phyloP scores from a whole-genome alignment of 805 yeast genomes.

The Starmerella sp. region DNA sequence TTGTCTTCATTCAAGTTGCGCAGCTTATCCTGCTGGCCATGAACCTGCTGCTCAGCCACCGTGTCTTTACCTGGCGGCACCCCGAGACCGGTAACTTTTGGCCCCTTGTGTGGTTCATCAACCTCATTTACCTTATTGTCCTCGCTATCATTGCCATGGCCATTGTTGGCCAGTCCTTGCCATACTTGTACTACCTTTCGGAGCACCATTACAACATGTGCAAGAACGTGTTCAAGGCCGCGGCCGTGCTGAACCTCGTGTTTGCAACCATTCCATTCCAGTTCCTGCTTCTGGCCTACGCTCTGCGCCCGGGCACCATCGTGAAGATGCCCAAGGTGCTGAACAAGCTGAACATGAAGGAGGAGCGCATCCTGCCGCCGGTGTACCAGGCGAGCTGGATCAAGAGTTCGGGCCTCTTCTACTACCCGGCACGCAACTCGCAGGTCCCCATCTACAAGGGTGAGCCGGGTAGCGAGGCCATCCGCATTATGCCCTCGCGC shows the following conservation, averaged over 20 bases:
- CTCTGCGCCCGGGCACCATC: slow-evolving; percentile 45
- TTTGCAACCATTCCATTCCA: slow-evolving; percentile 45
- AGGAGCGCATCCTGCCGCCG: slow-evolving; percentile 31
- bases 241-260: slow-evolving; percentile 36
- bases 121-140: slow-evolving; percentile 42
- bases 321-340: slow-evolving; percentile 18
- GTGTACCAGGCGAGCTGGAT: slow-evolving; percentile 66
- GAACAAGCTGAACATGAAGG: slow-evolving; percentile 17
- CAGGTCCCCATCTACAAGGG: slow-evolving; percentile 32
- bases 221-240: slow-evolving; percentile 43
- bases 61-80: slow-evolving; percentile 67
- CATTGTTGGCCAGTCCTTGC: slow-evolving; percentile 49
- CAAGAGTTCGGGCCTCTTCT: slow-evolving; percentile 46
- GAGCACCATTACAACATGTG: slow-evolving; percentile 39
- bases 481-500: slow-evolving; percentile 51
- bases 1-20: slow-evolving; percentile 46
- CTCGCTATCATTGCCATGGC: slow-evolving; percentile 55
- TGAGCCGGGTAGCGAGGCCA: slow-evolving; percentile 37
- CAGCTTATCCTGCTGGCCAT: slow-evolving; percentile 47
- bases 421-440: slow-evolving; percentile 48
- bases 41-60: slow-evolving; percentile 56
- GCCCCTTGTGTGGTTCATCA: slow-evolving; percentile 42
- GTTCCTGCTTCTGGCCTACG: slow-evolving; percentile 42
- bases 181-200: slow-evolving; percentile 46
- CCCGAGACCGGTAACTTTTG: slow-evolving; percentile 53